Evolutionary conservation across 1,139 yeast species (phyloP).

Genomic region (Geotrichum macrosporum): DNA sequence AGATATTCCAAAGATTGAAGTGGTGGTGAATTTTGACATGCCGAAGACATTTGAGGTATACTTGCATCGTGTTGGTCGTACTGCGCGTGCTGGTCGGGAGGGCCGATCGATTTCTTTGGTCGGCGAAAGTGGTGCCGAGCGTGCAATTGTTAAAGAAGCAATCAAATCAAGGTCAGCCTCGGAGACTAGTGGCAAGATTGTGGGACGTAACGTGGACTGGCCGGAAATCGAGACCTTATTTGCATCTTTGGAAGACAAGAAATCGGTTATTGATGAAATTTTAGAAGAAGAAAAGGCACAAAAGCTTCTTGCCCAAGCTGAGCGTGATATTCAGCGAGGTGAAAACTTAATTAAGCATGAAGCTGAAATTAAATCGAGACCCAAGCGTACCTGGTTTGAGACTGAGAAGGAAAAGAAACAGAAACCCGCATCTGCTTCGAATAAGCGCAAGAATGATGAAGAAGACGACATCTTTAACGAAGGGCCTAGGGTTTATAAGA

Average conservation of each 20-base stretch:
- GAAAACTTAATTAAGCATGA: conserved; percentile 75
- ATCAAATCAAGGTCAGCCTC: conserved; percentile 56
- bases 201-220: conserved; percentile 89
- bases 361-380: conserved; percentile 81
- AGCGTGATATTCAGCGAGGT: conserved; percentile 83
- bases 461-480: conserved; percentile 44
- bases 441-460: conserved; percentile 57
- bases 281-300: conserved; percentile 83
- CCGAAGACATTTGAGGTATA: conserved; percentile 88
- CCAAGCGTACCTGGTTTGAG: conserved; percentile 97
- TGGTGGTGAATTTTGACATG: conserved; percentile 92
- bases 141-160: conserved; percentile 84
- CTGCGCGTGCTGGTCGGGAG: conserved; percentile 98
- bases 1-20: conserved; percentile 96
- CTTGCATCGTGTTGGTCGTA: conserved; percentile 97
- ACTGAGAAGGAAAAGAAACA: conserved; percentile 62
- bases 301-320: conserved; percentile 81
- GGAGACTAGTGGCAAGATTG: conserved; percentile 45
- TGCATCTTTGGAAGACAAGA: conserved; percentile 55
- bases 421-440: conserved; percentile 44
- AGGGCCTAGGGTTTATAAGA: conserved; percentile 30
- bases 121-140: conserved; percentile 80
- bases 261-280: conserved; percentile 64
- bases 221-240: conserved; percentile 65
- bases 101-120: conserved; percentile 92